Conservation (phyloP, 2,329 filamentous ascomycete species). For the Furcasterigmium sp. region DNA sequence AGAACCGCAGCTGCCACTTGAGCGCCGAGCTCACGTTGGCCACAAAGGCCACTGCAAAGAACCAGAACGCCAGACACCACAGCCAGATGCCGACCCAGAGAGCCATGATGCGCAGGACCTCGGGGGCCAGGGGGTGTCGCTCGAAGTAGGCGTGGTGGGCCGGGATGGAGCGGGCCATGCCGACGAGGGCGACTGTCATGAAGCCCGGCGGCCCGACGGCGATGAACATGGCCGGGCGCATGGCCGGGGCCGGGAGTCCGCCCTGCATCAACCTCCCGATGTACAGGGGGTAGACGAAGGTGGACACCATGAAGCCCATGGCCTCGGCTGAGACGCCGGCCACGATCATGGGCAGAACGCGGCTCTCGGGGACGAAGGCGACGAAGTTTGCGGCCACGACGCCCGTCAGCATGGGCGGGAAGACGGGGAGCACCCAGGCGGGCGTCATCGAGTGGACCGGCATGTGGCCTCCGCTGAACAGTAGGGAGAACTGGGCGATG, state of each 20-base stretch:
- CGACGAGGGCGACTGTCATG: slow-evolving; percentile 27
- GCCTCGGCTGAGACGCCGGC: slow-evolving; percentile 57
- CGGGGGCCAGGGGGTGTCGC: slow-evolving; percentile 5
- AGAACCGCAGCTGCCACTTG: background rate
- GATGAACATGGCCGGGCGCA: slow-evolving; percentile 58
- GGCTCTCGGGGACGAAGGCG: slow-evolving; percentile 37
- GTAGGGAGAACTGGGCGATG: slow-evolving; percentile 50
- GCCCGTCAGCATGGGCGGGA: slow-evolving; percentile 58
- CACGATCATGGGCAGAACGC: slow-evolving; percentile 48
- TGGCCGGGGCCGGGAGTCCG: slow-evolving; percentile 44
- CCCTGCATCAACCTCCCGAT: slow-evolving; percentile 52
- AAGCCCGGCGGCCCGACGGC: slow-evolving; percentile 54
- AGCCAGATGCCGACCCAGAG: slow-evolving; percentile 17
- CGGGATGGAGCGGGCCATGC: slow-evolving; percentile 8
- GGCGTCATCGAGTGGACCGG: slow-evolving; percentile 49
- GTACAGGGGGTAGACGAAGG: slow-evolving; percentile 56
- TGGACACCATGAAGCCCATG: slow-evolving; percentile 51
- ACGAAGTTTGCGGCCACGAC: slow-evolving; percentile 52
- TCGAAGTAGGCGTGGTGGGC: slow-evolving; percentile 4
- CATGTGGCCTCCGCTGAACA: slow-evolving; percentile 47
- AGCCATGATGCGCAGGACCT: slow-evolving; percentile 5
- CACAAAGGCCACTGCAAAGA: slow-evolving; percentile 40
- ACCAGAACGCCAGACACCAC: slow-evolving; percentile 34
- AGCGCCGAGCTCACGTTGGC: background rate
- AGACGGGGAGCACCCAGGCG: slow-evolving; percentile 58